These are phyloP conservation scores for Phytopythium ostracodes DNA, from an alignment of 352 stramenopile species.

Conservation along the genomic window DNA sequence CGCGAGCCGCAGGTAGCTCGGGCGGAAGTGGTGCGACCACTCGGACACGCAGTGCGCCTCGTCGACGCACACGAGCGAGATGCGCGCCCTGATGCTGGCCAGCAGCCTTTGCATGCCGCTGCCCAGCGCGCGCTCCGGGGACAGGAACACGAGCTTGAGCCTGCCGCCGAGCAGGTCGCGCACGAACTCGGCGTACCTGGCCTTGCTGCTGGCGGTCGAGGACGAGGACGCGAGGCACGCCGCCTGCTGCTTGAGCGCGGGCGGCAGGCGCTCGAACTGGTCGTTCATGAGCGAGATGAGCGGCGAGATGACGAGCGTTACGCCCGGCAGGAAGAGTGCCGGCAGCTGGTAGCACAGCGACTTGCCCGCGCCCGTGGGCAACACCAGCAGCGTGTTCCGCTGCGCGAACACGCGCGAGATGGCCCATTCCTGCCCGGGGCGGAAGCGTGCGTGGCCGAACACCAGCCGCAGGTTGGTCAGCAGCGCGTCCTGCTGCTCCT, in stretches of 20 bases:
- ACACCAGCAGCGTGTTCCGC: constrained; percentile 87
- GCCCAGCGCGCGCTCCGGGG: constrained; percentile 85
- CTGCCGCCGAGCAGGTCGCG: constrained; percentile 55
- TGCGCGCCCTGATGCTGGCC: constrained; percentile 27
- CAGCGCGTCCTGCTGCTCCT: constrained; percentile 41
- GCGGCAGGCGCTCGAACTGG: constrained; percentile 83
- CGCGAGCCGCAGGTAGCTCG: constrained; percentile 68
- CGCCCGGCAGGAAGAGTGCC: constrained; percentile 71
- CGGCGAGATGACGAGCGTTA: constrained; percentile 92
- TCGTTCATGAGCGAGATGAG: constrained; percentile 94
- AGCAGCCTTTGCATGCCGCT: constrained; percentile 77
- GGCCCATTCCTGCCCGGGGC: constrained; percentile 78
- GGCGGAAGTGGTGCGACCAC: constrained; percentile 95
- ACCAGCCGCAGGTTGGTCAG: constrained; percentile 76
- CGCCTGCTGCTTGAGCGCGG: constrained; percentile 45
- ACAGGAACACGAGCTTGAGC: constrained; percentile 89
- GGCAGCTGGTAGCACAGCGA: constrained; percentile 98
- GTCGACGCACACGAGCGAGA: constrained; percentile 91
- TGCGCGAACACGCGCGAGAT: constrained; percentile 68
- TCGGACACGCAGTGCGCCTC: constrained; percentile 95
- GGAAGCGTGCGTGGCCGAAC: constrained; percentile 82
- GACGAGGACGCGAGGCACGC: constrained; percentile 46
- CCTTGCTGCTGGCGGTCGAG: constrained; percentile 33
- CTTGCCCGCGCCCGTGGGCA: constrained; percentile 98
- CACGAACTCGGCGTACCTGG: constrained; percentile 61